Percentiles rank a stretch among this genome's conserved stretches.
These are phyloP conservation scores for Mallotus repandus DNA, from an alignment of 441 rosid species.

Conservation along the genomic window DNA sequence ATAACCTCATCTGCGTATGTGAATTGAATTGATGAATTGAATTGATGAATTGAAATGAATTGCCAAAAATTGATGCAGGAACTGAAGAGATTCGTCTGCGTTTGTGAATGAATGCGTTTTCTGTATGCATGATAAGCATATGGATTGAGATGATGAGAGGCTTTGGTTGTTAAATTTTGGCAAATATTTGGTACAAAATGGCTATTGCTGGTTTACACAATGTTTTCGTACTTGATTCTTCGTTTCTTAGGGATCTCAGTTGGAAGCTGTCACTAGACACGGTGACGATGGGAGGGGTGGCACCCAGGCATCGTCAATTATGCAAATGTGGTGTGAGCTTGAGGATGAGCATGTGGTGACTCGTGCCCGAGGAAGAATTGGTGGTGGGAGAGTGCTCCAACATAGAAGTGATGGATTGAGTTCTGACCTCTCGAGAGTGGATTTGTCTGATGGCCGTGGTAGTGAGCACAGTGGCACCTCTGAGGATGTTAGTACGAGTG, in stretches of 20 bases:
- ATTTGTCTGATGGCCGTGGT: constrained; percentile 38
- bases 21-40: too few relatives aligned
- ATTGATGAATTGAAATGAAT: too few relatives aligned
- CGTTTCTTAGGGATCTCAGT: constrained; percentile 65
- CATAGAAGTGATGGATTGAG: constrained; percentile 40
- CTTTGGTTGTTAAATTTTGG: constrained; percentile 19
- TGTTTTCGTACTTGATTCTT: constrained; percentile 63
- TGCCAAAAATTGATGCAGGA: constrained; percentile 21
- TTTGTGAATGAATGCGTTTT: constrained; percentile 33
- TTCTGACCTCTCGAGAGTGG: constrained; percentile 34
- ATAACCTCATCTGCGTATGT: not conserved
- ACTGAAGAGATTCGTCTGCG: constrained; percentile 28
- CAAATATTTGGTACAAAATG: constrained; percentile 39
- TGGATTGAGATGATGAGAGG: constrained; percentile 30
- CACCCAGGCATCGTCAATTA: constrained; percentile 70
- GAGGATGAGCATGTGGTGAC: constrained; percentile 82
- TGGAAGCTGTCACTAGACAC: constrained; percentile 44
- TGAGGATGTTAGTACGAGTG: constrained; percentile 47
- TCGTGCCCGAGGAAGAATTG: constrained; percentile 46
- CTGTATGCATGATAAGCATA: constrained; percentile 35
- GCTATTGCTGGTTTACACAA: constrained; percentile 85
- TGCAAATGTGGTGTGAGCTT: constrained; percentile 86
- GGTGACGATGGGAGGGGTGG: constrained; percentile 54
- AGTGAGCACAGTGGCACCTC: constrained; percentile 37
- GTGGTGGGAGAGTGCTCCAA: constrained; percentile 47